phyloP scores from a whole-genome alignment of 73 alveolate genomes.

The Paramecium pentaurelia region DNA sequence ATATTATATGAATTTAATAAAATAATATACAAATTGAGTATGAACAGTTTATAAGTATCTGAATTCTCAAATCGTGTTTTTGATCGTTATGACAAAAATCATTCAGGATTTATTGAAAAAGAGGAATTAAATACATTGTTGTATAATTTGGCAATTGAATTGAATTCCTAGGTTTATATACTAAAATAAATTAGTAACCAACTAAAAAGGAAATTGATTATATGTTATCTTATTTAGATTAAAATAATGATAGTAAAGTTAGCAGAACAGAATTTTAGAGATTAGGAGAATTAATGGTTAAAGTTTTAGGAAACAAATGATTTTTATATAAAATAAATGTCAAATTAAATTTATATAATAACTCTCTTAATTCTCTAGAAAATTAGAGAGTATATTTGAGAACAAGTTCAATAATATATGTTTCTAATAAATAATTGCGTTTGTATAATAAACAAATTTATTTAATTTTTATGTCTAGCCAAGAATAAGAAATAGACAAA shows the following conservation, averaged over 20 bases:
- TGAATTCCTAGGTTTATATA: background rate
- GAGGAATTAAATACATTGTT: background rate
- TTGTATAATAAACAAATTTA: background rate
- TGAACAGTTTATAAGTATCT: background rate
- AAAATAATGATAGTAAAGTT: background rate
- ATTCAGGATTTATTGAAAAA: background rate
- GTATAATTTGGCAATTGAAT: background rate
- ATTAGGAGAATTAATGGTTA: constrained; percentile 4
- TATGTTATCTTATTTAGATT: background rate
- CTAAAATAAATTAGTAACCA: background rate
- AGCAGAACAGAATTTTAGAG: background rate
- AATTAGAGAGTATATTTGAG: background rate
- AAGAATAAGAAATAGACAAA: constrained; percentile 14
- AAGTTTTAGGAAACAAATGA: background rate
- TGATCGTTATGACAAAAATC: background rate
- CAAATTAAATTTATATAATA: background rate
- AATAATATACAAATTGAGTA: background rate
- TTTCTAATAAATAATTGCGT: background rate
- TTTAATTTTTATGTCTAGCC: constrained; percentile 8
- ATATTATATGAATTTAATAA: background rate
- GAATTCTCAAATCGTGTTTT: background rate
- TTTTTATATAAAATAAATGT: background rate
- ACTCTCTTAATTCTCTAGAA: background rate
- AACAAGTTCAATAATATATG: background rate
- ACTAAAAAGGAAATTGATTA: background rate